Percentiles rank a stretch among this genome's conserved stretches.
Conservation (phyloP, 208 protist genomes). For the Leishmania major region DNA sequence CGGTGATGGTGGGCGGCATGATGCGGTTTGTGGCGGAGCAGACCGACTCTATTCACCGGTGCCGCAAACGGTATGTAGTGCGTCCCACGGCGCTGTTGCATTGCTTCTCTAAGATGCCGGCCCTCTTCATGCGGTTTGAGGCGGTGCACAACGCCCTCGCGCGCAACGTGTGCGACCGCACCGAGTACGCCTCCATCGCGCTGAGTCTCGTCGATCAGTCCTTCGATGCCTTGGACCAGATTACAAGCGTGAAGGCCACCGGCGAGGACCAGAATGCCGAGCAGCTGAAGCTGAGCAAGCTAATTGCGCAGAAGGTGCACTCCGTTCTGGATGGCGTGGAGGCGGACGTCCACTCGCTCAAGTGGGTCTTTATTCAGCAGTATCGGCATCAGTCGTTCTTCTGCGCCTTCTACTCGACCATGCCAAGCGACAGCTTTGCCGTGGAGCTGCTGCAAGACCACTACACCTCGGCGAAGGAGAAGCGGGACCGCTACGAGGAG, state of each 20-base stretch:
- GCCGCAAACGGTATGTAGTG: constrained; percentile 64
- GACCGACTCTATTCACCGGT: constrained; percentile 79
- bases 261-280: constrained; percentile 33
- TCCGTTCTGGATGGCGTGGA: constrained; percentile 52
- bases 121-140: constrained; percentile 75
- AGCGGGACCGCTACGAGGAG: constrained; percentile 83
- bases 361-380: constrained; percentile 82
- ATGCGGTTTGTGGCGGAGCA: constrained; percentile 84
- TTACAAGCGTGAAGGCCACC: constrained; percentile 63
- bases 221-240: constrained; percentile 77
- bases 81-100: constrained; percentile 76
- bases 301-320: constrained; percentile 44
- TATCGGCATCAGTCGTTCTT: constrained; percentile 92
- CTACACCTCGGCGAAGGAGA: constrained; percentile 62
- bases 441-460: constrained; percentile 66
- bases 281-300: constrained; percentile 55
- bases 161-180: constrained; percentile 58
- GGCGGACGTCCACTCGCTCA: constrained; percentile 54
- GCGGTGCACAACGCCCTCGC: constrained; percentile 71
- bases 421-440: constrained; percentile 58
- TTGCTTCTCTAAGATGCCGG: constrained; percentile 83
- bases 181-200: constrained; percentile 75
- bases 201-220: constrained; percentile 79
- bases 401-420: constrained; percentile 77
- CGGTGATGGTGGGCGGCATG: constrained; percentile 55